Evolutionary conservation across 1,139 yeast genomes (phyloP).

Genomic region (Candida pseudoviswanathii): DNA sequence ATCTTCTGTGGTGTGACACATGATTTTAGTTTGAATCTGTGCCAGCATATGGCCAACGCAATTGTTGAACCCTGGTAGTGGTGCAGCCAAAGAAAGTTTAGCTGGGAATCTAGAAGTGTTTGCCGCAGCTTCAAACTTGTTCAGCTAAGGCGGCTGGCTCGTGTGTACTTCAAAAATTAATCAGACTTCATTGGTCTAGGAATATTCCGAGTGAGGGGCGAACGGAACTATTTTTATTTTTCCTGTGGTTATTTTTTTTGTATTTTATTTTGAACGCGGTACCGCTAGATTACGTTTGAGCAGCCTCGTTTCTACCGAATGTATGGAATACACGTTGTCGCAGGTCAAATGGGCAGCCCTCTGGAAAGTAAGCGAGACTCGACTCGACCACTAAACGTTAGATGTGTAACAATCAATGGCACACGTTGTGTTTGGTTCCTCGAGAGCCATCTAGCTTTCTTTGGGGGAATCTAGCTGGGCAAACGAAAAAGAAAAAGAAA

Average conservation of each 20-base stretch:
- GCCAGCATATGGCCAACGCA: too few relatives aligned
- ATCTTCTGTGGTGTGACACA: too few relatives aligned
- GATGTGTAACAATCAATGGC: not conserved
- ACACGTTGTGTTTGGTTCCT: not conserved
- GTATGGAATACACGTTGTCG: too few relatives aligned
- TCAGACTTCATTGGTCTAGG: not conserved
- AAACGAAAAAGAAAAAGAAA: slow-evolving; percentile 1
- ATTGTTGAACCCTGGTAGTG: too few relatives aligned
- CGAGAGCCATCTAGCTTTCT: not conserved
- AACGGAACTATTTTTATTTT: slow-evolving; percentile 1
- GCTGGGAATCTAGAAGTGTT: too few relatives aligned
- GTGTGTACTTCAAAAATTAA: not conserved
- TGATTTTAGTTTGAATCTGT: too few relatives aligned
- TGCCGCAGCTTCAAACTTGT: not conserved
- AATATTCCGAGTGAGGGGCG: slow-evolving; percentile 4
- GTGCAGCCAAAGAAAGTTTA: too few relatives aligned
- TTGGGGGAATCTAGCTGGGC: not conserved
- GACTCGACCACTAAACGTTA: too few relatives aligned
- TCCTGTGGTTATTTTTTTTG: not conserved
- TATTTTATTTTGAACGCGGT: not conserved
- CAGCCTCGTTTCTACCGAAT: not conserved
- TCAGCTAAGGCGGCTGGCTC: not conserved
- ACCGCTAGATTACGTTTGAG: not conserved
- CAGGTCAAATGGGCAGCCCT: too few relatives aligned
- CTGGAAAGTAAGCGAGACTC: not conserved